These are phyloP conservation scores for Globisporangium cylindrosporum DNA, from an alignment of 352 stramenopile genomes.

Conservation along the genomic window DNA sequence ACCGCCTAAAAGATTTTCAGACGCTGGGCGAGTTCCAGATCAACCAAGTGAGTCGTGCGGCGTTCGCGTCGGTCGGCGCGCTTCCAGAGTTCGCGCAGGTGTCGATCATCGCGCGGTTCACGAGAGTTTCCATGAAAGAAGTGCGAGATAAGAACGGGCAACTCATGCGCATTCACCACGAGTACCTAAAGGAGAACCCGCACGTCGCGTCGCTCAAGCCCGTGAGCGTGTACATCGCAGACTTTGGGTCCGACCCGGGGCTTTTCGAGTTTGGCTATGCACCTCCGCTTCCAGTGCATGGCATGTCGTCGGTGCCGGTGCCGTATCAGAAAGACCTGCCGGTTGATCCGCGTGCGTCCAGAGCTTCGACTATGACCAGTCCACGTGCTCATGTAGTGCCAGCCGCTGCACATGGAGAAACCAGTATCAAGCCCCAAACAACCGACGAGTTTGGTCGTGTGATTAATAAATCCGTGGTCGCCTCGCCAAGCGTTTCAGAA, in stretches of 20 bases:
- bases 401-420: not conserved
- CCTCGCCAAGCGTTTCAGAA: not conserved
- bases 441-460: slow-evolving; percentile 59
- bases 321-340: slow-evolving; percentile 49
- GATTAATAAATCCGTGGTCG: slow-evolving; percentile 21
- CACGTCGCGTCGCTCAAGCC: slow-evolving; percentile 45
- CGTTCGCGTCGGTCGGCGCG: slow-evolving; percentile 56
- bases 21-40: slow-evolving; percentile 47
- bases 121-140: slow-evolving; percentile 51
- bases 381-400: not conserved
- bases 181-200: slow-evolving; percentile 78
- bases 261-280: slow-evolving; percentile 74
- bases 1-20: slow-evolving; percentile 77
- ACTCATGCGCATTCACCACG: slow-evolving; percentile 63
- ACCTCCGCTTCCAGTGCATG: slow-evolving; percentile 50
- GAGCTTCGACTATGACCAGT: not conserved
- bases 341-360: slow-evolving; percentile 8
- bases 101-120: slow-evolving; percentile 65
- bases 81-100: slow-evolving; percentile 81
- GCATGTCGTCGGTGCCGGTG: slow-evolving; percentile 46
- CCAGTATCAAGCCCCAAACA: slow-evolving; percentile 14
- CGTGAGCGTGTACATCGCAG: slow-evolving; percentile 42
- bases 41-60: slow-evolving; percentile 69
- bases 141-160: slow-evolving; percentile 79
- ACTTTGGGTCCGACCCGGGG: slow-evolving; percentile 41